A percentile compares a stretch with the other conserved stretches of the same genome.
Conservation (phyloP, 768 basidiomycete genomes). For the Psilocybe cyanescens region DNA sequence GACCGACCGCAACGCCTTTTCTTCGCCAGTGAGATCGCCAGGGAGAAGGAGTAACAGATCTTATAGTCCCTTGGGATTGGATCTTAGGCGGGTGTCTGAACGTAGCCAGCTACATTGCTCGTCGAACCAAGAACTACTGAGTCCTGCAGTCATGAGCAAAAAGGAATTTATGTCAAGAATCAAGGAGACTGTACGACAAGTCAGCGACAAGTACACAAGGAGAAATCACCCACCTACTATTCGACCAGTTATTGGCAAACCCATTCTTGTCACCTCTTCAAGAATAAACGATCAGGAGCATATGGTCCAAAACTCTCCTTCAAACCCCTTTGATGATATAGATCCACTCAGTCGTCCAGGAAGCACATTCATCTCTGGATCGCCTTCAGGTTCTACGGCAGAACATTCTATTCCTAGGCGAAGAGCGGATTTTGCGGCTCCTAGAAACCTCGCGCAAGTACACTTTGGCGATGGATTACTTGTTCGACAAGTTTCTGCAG, state of each 20-base stretch:
- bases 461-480: constrained; percentile 41
- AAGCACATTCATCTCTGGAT: constrained; percentile 55
- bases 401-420: constrained; percentile 68
- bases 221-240: constrained; percentile 31
- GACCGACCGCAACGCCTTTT: constrained; percentile 3
- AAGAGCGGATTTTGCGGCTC: constrained; percentile 71
- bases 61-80: constrained; percentile 40
- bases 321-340: constrained; percentile 45
- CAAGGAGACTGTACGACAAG: constrained; percentile 64
- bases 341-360: constrained; percentile 40
- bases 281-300: constrained; percentile 17
- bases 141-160: constrained; percentile 69
- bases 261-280: constrained; percentile 43
- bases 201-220: constrained; percentile 62
- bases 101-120: constrained; percentile 37
- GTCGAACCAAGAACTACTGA: constrained; percentile 30
- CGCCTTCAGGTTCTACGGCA: constrained; percentile 69
- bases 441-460: constrained; percentile 48
- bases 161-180: constrained; percentile 69
- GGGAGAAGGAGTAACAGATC: constrained; percentile 1
- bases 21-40: constrained; percentile 11
- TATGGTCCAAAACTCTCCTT: constrained; percentile 33
- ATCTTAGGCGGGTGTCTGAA: constrained; percentile 53
- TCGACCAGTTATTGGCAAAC: constrained; percentile 63
- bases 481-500: constrained; percentile 38